These are phyloP conservation scores for Helianthus tuberosus DNA, from an alignment of 129 eudicot species.

Conservation along the genomic window DNA sequence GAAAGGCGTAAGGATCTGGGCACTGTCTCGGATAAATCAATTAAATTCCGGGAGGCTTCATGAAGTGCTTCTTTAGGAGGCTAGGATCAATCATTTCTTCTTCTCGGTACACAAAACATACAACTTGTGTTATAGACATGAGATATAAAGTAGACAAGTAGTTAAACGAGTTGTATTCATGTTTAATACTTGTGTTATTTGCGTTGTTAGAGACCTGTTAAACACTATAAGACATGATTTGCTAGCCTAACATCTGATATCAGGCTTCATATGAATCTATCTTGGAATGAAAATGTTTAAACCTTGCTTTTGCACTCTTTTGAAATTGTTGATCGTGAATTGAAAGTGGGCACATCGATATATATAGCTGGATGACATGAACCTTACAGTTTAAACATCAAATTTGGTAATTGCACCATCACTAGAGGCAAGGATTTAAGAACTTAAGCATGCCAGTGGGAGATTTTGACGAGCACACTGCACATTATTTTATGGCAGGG, in stretches of 20 bases:
- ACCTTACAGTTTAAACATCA: constrained; percentile 2
- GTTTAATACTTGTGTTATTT: too few species aligned
- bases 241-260: background rate
- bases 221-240: too few species aligned
- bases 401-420: background rate
- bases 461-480: background rate
- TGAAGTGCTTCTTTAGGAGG: too few species aligned
- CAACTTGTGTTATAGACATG: too few species aligned
- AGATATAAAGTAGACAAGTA: too few species aligned
- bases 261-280: background rate
- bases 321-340: background rate
- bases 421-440: background rate
- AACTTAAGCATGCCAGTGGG: constrained; percentile 14
- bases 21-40: too few species aligned
- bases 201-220: too few species aligned
- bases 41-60: too few species aligned
- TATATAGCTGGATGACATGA: constrained; percentile 10
- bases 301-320: background rate
- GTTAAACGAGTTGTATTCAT: too few species aligned
- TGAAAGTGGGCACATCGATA: background rate
- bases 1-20: background rate
- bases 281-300: background rate
- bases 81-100: too few species aligned
- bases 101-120: too few species aligned
- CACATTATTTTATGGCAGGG: background rate